Percentiles rank a stretch among this genome's conserved stretches.
These are phyloP conservation scores for Annulohypoxylon truncatum DNA, from an alignment of 2,329 filamentous ascomycete species.

Conservation along the genomic window DNA sequence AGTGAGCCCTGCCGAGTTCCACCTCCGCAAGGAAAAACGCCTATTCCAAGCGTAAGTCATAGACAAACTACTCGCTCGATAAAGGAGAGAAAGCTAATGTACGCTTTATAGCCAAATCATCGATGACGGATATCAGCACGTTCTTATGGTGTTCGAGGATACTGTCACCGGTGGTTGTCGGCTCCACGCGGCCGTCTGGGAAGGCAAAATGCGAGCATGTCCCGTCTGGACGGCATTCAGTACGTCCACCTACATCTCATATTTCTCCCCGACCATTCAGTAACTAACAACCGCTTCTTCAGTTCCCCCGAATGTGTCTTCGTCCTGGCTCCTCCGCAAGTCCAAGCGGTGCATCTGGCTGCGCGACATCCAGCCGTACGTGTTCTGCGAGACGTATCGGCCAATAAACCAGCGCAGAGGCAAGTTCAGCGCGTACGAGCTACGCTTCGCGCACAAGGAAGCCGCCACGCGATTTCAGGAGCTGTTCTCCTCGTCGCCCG, in stretches of 20 bases:
- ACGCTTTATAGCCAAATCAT: slow-evolving; percentile 61
- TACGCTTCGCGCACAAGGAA: slow-evolving; percentile 56
- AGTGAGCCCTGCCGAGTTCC: slow-evolving; percentile 60
- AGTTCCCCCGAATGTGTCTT: slow-evolving; percentile 63
- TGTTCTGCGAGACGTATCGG: slow-evolving; percentile 68
- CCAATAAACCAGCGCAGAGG: slow-evolving; percentile 64
- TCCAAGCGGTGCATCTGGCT: slow-evolving; percentile 62
- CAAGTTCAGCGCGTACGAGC: slow-evolving; percentile 61
- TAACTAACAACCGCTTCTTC: slow-evolving; percentile 7
- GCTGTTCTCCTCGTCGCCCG: slow-evolving; percentile 52
- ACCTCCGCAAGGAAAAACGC: slow-evolving; percentile 60
- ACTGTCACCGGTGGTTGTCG: slow-evolving; percentile 59
- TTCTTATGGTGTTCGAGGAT: slow-evolving; percentile 66
- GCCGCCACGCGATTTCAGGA: slow-evolving; percentile 57
- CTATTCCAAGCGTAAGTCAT: slow-evolving; percentile 67
- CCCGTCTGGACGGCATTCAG: slow-evolving; percentile 74
- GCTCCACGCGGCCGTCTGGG: slow-evolving; percentile 67
- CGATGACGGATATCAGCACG: slow-evolving; percentile 66
- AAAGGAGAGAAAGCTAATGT: slow-evolving; percentile 1
- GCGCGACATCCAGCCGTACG: slow-evolving; percentile 66
- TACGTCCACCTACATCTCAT: slow-evolving; percentile 49
- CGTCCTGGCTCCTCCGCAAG: slow-evolving; percentile 64
- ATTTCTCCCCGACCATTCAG: neutral
- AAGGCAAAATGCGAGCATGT: slow-evolving; percentile 64
- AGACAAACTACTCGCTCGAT: too few species aligned